phyloP scores from a whole-genome alignment of 257 asterid genomes.

The Cordia subcordata region DNA sequence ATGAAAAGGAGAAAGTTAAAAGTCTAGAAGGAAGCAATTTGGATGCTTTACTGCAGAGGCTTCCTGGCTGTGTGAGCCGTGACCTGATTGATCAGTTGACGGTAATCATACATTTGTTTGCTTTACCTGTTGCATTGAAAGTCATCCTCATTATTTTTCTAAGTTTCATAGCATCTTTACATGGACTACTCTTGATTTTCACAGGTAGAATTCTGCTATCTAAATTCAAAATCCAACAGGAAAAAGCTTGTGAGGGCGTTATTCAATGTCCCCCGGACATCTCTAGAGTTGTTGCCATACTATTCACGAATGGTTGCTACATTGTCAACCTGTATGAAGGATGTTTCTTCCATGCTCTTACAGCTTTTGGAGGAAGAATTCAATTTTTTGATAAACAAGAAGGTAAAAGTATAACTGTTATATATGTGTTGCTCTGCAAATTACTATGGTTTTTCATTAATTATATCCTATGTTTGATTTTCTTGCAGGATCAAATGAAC shows the following conservation, averaged over 20 bases:
- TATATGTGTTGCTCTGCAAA: slow-evolving; percentile 10
- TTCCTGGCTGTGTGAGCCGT: slow-evolving; percentile 94
- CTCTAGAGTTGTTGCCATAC: slow-evolving; percentile 90
- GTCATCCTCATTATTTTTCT: slow-evolving; percentile 9
- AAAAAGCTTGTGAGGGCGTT: slow-evolving; percentile 94
- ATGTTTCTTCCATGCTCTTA: slow-evolving; percentile 82
- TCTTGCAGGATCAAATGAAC: slow-evolving; percentile 94
- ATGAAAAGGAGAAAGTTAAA: slow-evolving; percentile 84
- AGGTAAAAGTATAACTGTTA: slow-evolving; percentile 43
- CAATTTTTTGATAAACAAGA: slow-evolving; percentile 80
- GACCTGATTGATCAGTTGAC: slow-evolving; percentile 97
- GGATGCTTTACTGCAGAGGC: slow-evolving; percentile 87
- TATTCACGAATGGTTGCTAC: slow-evolving; percentile 98
- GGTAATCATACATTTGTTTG: slow-evolving; percentile 40
- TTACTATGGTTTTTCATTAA: slow-evolving; percentile 10
- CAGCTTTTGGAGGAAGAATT: slow-evolving; percentile 97
- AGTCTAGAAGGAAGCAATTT: slow-evolving; percentile 90
- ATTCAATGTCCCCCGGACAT: slow-evolving; percentile 97
- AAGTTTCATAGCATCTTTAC: not conserved
- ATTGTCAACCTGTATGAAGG: slow-evolving; percentile 92
- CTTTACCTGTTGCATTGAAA: slow-evolving; percentile 15
- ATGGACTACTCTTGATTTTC: slow-evolving; percentile 18
- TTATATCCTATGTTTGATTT: slow-evolving; percentile 15
- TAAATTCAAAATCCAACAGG: slow-evolving; percentile 90
- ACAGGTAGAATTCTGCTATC: slow-evolving; percentile 98